phyloP scores from a whole-genome alignment of 106 monocot species.

The Dendrobium huoshanense region DNA sequence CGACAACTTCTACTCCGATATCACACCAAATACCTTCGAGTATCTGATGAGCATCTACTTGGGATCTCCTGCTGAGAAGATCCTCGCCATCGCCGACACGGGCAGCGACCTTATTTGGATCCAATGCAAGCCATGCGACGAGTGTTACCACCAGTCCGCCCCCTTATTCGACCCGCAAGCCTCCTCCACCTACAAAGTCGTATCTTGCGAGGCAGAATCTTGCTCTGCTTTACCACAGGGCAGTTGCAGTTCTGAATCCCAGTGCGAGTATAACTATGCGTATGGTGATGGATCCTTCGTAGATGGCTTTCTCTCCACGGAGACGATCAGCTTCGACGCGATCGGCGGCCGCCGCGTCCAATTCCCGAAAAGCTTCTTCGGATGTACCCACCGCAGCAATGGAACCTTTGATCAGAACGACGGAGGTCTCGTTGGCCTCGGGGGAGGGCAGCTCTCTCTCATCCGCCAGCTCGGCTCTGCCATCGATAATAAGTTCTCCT shows the following conservation, averaged over 20 bases:
- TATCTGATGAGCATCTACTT: slow-evolving; percentile 10
- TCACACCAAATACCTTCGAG: background rate
- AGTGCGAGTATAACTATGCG: background rate
- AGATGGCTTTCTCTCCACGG: slow-evolving; percentile 24
- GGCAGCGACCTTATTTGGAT: slow-evolving; percentile 20
- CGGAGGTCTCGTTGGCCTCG: slow-evolving; percentile 42
- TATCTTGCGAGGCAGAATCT: background rate
- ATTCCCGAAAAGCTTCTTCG: slow-evolving; percentile 17
- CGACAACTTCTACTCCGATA: background rate
- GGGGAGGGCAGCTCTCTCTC: slow-evolving; percentile 31
- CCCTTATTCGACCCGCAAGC: slow-evolving; percentile 2
- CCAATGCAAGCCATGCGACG: slow-evolving; percentile 13
- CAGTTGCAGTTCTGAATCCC: background rate
- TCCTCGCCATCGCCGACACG: slow-evolving; percentile 12
- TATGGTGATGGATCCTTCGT: slow-evolving; percentile 34
- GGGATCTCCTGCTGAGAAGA: slow-evolving; percentile 3
- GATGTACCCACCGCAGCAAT: slow-evolving; percentile 16
- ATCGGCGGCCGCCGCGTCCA: background rate
- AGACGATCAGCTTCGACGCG: slow-evolving; percentile 29
- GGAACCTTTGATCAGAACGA: slow-evolving; percentile 17
- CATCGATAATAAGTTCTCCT: slow-evolving; percentile 37
- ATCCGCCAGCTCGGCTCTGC: slow-evolving; percentile 29
- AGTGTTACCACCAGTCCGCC: slow-evolving; percentile 3
- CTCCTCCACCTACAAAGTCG: slow-evolving; percentile 10
- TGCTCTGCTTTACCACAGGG: background rate